Conservation (phyloP, 106 monocot genomes). For the Dendrobium nobile region DNA sequence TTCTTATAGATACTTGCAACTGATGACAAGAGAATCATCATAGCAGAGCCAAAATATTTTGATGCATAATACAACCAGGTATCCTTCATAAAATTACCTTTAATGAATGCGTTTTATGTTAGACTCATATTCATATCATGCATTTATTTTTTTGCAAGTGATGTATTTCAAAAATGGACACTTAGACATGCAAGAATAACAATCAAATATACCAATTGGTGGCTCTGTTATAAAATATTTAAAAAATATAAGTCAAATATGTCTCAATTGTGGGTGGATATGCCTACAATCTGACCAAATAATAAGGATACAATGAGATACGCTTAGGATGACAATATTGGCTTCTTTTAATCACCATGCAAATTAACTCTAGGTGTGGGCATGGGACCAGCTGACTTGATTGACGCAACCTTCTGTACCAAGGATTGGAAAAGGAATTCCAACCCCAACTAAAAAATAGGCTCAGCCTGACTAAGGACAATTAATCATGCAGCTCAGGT, state of each 20-base stretch:
- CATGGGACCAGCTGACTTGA: neutral
- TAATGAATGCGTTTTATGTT: neutral
- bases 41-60: neutral
- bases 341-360: neutral
- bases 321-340: neutral
- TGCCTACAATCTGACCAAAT: neutral
- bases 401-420: neutral
- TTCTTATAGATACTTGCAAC: neutral
- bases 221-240: neutral
- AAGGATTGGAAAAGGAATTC: neutral
- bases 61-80: neutral
- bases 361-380: neutral
- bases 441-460: neutral
- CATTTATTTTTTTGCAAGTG: neutral
- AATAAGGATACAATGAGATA: neutral
- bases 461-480: neutral
- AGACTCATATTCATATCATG: neutral
- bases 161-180: neutral
- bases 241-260: neutral
- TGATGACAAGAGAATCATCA: neutral
- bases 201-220: neutral
- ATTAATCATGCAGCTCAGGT: neutral
- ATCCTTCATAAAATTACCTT: neutral
- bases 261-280: neutral
- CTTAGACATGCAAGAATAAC: neutral